Conservation (phyloP, 768 basidiomycete species). For the Auriculariales sp. region DNA sequence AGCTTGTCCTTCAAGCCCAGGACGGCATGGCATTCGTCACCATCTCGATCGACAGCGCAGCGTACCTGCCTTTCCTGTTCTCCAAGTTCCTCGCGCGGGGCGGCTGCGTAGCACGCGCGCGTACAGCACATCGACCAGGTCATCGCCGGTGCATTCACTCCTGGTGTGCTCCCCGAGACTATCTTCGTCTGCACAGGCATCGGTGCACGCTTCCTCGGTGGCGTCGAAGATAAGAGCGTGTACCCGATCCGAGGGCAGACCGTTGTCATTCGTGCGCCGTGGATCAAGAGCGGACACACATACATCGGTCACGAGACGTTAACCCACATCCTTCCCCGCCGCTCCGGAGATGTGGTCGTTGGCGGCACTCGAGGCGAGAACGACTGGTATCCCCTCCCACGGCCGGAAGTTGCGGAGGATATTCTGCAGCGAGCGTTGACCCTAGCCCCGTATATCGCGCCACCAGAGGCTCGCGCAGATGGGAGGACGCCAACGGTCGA, state of each 20-base stretch:
- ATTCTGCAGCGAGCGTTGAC: slow-evolving; percentile 40
- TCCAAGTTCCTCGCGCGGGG: slow-evolving; percentile 42
- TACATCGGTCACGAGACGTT: slow-evolving; percentile 21
- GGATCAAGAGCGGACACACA: slow-evolving; percentile 38
- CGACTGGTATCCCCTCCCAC: slow-evolving; percentile 58
- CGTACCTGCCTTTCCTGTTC: slow-evolving; percentile 50
- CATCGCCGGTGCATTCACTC: slow-evolving; percentile 31
- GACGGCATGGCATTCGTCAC: slow-evolving; percentile 50
- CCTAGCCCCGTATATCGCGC: slow-evolving; percentile 11
- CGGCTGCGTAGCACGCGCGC: slow-evolving; percentile 44
- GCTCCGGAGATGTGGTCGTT: slow-evolving; percentile 41
- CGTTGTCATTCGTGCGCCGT: slow-evolving; percentile 29
- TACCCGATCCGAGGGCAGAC: slow-evolving; percentile 17
- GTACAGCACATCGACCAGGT: slow-evolving; percentile 61
- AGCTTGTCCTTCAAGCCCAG: slow-evolving; percentile 26
- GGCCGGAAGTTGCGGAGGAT: slow-evolving; percentile 43
- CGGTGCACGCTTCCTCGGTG: slow-evolving; percentile 35
- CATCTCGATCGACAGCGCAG: slow-evolving; percentile 48
- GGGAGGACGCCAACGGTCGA: slow-evolving; percentile 17
- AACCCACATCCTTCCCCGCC: slow-evolving; percentile 54
- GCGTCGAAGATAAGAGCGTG: slow-evolving; percentile 28
- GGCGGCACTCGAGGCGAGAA: slow-evolving; percentile 44
- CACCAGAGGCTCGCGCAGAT: slow-evolving; percentile 3
- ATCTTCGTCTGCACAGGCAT: slow-evolving; percentile 61
- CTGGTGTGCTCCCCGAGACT: slow-evolving; percentile 22